phyloP scores from a whole-genome alignment of 2,329 filamentous ascomycete species.

The Trichoderma polysporum region DNA sequence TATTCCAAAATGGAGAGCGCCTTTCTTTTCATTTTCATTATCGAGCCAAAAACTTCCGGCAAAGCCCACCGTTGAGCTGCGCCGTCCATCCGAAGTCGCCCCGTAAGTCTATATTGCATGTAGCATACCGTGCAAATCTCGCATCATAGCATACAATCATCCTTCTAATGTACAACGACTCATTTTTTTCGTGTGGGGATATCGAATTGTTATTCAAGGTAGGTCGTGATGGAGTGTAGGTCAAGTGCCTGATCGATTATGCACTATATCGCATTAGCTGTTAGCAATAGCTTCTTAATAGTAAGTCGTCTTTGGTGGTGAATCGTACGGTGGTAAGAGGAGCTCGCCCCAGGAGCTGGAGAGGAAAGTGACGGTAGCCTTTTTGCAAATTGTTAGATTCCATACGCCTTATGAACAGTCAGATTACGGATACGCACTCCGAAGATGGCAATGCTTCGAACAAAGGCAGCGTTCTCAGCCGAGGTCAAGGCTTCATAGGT shows the following conservation, averaged over 20 bases:
- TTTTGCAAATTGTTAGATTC: slow-evolving; percentile 17
- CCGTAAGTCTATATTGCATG: slow-evolving; percentile 5
- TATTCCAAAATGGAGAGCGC: slow-evolving; percentile 9
- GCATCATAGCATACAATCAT: slow-evolving; percentile 31
- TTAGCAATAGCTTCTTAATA: neutral
- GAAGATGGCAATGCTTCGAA: slow-evolving; percentile 66
- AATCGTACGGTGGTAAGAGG: slow-evolving; percentile 62
- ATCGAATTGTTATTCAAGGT: neutral
- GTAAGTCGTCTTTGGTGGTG: neutral
- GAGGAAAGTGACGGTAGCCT: slow-evolving; percentile 67
- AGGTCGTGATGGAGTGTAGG: neutral
- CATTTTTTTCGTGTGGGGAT: neutral
- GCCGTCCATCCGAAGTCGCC: slow-evolving; percentile 5
- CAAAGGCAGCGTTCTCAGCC: slow-evolving; percentile 66
- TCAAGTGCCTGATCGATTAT: slow-evolving; percentile 5
- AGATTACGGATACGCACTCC: slow-evolving; percentile 52
- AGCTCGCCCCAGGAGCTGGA: slow-evolving; percentile 67
- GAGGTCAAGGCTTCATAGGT: slow-evolving; percentile 64
- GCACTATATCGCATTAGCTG: neutral
- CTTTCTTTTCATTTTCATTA: slow-evolving; percentile 10
- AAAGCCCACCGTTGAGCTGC: neutral
- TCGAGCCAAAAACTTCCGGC: neutral
- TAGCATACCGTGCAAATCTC: slow-evolving; percentile 8
- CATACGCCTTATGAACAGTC: neutral
- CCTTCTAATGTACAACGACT: slow-evolving; percentile 20